phyloP scores from a whole-genome alignment of 2,329 filamentous ascomycete species.

The Penicillium concentricum region DNA sequence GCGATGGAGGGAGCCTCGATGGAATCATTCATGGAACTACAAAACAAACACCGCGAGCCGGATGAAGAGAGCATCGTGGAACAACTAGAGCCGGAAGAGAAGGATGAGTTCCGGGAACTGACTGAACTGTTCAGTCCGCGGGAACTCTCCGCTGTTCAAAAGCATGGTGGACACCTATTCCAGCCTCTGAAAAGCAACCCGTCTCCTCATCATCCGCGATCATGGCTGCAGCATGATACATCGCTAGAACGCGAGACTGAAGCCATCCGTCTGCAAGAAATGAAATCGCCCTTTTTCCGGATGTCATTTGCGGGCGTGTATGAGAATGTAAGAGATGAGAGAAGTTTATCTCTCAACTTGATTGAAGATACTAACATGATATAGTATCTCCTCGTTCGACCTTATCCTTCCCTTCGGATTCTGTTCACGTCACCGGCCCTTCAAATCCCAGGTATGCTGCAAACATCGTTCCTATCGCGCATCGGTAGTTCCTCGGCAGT shows the following conservation, averaged over 20 bases:
- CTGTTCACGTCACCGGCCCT: conserved; percentile 69
- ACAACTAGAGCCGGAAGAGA: conserved; percentile 34
- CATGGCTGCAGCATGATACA: conserved; percentile 16
- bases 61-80: conserved; percentile 30
- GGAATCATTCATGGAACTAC: conserved; percentile 57
- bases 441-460: conserved; percentile 65
- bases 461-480: conserved; percentile 52
- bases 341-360: neutral
- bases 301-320: conserved; percentile 49
- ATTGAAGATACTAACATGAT: neutral
- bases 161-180: conserved; percentile 57
- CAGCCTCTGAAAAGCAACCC: conserved; percentile 19
- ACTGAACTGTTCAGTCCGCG: conserved; percentile 67
- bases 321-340: conserved; percentile 51
- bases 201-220: conserved; percentile 8
- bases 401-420: conserved; percentile 64
- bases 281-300: conserved; percentile 33
- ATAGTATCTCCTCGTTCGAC: conserved; percentile 50
- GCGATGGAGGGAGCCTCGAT: conserved; percentile 66
- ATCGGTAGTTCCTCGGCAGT: conserved; percentile 52
- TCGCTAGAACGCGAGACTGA: conserved; percentile 24
- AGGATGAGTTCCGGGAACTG: conserved; percentile 65
- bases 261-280: conserved; percentile 38
- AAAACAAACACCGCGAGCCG: conserved; percentile 30
- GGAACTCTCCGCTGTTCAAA: conserved; percentile 65